A percentile compares a stretch with the other conserved stretches of the same genome.
Evolutionary conservation across 495 filamentous ascomycete species (phyloP).

Genomic region (Podospora didyma): DNA sequence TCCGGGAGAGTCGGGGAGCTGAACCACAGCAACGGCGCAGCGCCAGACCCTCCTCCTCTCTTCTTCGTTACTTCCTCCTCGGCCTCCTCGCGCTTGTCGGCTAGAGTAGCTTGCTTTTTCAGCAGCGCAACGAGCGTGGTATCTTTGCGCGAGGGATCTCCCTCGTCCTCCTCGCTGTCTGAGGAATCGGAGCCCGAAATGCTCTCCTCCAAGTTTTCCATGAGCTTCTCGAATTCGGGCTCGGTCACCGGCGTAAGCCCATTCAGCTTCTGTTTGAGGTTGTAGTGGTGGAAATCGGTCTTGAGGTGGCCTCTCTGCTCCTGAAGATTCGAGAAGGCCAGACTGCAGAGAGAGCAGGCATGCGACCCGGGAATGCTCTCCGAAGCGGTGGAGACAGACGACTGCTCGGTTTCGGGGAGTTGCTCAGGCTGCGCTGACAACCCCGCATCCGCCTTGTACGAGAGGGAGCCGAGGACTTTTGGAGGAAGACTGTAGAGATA

Average conservation of each 20-base stretch:
- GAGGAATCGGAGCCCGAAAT: constrained; percentile 73
- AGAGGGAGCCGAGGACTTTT: constrained; percentile 68
- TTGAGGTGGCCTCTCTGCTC: constrained; percentile 83
- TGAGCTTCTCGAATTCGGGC: constrained; percentile 73
- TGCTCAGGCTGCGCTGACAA: constrained; percentile 23
- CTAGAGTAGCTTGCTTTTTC: constrained; percentile 76
- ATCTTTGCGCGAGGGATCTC: constrained; percentile 45
- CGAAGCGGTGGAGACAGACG: constrained; percentile 17
- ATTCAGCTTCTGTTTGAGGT: constrained; percentile 82
- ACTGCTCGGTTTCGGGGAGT: constrained; percentile 20
- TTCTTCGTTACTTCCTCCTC: constrained; percentile 48
- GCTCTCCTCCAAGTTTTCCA: constrained; percentile 82
- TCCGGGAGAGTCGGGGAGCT: constrained; percentile 66
- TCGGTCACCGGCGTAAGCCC: constrained; percentile 68
- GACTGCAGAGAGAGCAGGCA: constrained; percentile 75
- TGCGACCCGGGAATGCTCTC: constrained; percentile 57
- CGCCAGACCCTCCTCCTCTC: constrained; percentile 55
- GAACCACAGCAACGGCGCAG: constrained; percentile 82
- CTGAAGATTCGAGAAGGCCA: constrained; percentile 63
- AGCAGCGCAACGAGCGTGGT: constrained; percentile 67
- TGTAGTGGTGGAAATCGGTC: constrained; percentile 93
- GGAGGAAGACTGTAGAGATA: constrained; percentile 81
- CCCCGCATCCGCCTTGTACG: constrained; percentile 48
- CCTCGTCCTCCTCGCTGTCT: constrained; percentile 50
- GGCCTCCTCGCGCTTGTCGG: constrained; percentile 31